Evolutionary conservation across 1,284 basidiomycete genomes (phyloP), one percentile per base, ranked within the genome.

Genomic region (Anthracocystis walkeri): DNA sequence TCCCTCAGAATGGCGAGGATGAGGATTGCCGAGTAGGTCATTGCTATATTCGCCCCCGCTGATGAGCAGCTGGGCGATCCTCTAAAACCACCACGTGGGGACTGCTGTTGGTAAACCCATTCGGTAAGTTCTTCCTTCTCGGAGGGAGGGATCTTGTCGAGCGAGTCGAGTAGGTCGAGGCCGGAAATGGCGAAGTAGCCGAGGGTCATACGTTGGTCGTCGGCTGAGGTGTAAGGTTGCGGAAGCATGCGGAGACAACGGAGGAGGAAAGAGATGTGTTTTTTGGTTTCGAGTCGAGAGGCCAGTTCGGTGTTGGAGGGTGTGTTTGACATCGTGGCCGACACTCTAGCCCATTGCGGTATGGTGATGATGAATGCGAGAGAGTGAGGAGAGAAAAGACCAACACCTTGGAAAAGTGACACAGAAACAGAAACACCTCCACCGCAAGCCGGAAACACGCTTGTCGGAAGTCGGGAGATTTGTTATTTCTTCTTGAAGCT

Each of bases 41-140:
- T 83, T 0, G 82, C 76, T 3, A 84, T 40, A 23, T 84, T 78
- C 3, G 57, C 51, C 18, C 44, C 57, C 5, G 42, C 35, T 48
- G 48, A n/a, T 8, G 45, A 14, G 4, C 25, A 46, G 38, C 60
- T 54, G 1, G 70, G 65, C 0, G 56, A 58, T 11, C 80, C 77
- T 14, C 72, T 49, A 27, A 82, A 83, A 1, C 81, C 80, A 5
- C 80, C 81, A 80, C 49, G 16, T 8, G 73, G 49, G 83, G 89
- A 88, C 79, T 95, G 92, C 83, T 95, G 90, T 16, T 88, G 89
- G 92, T 94, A 97, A 53, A 97, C 89, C 94, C 95, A 97, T 58
- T 90, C 88, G 6, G 65, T 57, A 6, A 75, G 72, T 11, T 71
- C 75, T 3, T 29, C 3, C 7, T 60, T 42, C 27, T 84, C 77